Base-by-base conservation (phyloP, 2,329 filamentous ascomycete genomes). In the Cyanodermella asteris region DNA sequence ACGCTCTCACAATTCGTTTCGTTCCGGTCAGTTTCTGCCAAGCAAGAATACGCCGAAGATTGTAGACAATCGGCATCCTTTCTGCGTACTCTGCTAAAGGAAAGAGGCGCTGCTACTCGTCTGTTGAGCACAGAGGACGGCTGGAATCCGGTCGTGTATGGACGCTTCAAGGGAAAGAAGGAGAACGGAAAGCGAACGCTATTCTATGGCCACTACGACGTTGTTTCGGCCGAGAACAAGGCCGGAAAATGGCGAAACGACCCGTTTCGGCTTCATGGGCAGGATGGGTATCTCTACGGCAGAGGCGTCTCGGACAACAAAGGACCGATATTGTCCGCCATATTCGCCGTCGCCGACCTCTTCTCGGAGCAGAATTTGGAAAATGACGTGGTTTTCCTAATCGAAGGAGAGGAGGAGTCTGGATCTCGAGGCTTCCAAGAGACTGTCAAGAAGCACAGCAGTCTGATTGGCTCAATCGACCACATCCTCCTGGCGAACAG, bases 261-360 rank as follows among this genome's bases (percentile, higher is more conserved):
- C 34, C 90, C 87, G 0, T 97, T 94, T 44, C 61, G 72, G n/a
- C 61, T 94, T 41, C 73, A 73, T 25, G 87, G 87, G 4, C 67
- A 80, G 28, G 82, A 91, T 38, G 84, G 87, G 0, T 94, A 84
- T 44, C 56, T 94, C 2, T 94, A 97, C 35, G 87, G 87, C 3
- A 75, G 87, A 38, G 87, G 87, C n/a, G 77, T 90, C 9, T 90
- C 81, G 23, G 87, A 97, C 47, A 94, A 97, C 53, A 97, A 97
- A 46, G 87, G 90, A 0, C 87, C 87, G 0, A 80, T 93, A 31
- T 67, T 97, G 41, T 84, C 90, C 2, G 87, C 87, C 1, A 61
- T 97, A 0, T 94, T 90, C 42, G 87, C 84, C 0, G 84, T 90
- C 2, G 78, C 84, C 0, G 84, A 94, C 38, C 55, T 97, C 4